Evolutionary conservation across 2,329 filamentous ascomycete genomes (phyloP), one percentile per base, ranked within the genome.

Genomic region (Moelleriella libera): DNA sequence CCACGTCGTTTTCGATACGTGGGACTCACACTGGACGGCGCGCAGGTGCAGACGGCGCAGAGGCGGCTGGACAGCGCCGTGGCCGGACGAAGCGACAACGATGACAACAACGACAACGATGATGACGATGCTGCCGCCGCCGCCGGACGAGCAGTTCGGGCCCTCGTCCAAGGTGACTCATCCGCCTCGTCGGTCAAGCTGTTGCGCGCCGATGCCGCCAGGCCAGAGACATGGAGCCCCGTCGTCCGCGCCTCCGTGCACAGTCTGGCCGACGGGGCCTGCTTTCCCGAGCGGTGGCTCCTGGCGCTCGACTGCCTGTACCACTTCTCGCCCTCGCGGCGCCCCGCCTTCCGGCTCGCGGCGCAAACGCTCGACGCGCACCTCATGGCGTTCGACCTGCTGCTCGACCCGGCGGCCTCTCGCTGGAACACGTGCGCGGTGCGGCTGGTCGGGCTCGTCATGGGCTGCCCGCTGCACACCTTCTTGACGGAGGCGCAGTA

Each of bases 251-350:
- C 52, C 1, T 56, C 61, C 2, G 54, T 66, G 10, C 46, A 54
- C 7, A 54, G 55, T 1, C 39, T 66, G 12, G 51, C 51, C 0
- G 54, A 58, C 31, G 53, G 55, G 34, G 45, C 21, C 21, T 21
- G 39, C 2, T 57, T 58, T 3, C 46, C 46, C 0, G 58, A 73
- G 44, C 53, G 56, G 10, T 78, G 73, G 72, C 60, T 78, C 0
- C 63, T 79, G 1, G 75, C 70, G 0, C 63, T 79, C 1, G 75
- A 79, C 54, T 73, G 72, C 2, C 55, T 76, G 5, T 78, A 79
- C 47, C 74, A 78, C 55, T 78, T 78, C 54, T 62, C 61, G 0
- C 75, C 75, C 0, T 76, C 74, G 0, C 62, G 75, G 9, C 61
- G 59, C 47, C 66, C 68, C 0, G 54, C 76, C 2, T 64, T 78